phyloP scores from a whole-genome alignment of 2,329 filamentous ascomycete genomes.

The Didymella pomorum region DNA sequence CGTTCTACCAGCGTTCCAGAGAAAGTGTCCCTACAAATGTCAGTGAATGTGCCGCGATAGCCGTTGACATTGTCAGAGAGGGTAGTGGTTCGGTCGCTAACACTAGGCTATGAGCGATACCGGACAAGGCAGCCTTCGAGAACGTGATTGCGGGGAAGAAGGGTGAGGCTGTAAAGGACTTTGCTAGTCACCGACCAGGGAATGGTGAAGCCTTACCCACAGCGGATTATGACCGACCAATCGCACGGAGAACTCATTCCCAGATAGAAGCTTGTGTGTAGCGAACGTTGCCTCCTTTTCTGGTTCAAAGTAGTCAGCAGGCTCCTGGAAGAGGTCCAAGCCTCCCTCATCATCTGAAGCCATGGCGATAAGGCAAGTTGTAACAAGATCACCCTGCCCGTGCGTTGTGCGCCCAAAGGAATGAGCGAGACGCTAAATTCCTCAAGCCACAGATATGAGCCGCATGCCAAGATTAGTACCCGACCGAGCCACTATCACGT shows the following conservation, averaged over 20 bases:
- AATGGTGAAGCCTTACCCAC: slow-evolving; percentile 65
- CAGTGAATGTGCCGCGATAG: slow-evolving; percentile 23
- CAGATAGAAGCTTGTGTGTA: slow-evolving; percentile 73
- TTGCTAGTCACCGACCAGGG: slow-evolving; percentile 2
- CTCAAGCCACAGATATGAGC: slow-evolving; percentile 10
- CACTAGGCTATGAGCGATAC: not conserved
- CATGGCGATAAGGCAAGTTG: slow-evolving; percentile 26
- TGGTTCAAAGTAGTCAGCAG: slow-evolving; percentile 79
- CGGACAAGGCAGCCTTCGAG: slow-evolving; percentile 4
- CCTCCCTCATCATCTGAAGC: slow-evolving; percentile 45
- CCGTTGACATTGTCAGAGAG: not conserved
- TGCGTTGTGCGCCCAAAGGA: too few species aligned
- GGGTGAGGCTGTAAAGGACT: slow-evolving; percentile 4
- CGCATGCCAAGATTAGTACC: slow-evolving; percentile 16
- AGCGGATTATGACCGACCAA: slow-evolving; percentile 88
- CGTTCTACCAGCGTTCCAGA: slow-evolving; percentile 89
- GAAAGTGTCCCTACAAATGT: slow-evolving; percentile 70
- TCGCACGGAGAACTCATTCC: slow-evolving; percentile 71
- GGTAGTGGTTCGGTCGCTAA: not conserved
- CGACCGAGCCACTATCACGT: slow-evolving; percentile 15
- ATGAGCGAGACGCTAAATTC: slow-evolving; percentile 20
- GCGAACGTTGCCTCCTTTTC: slow-evolving; percentile 78
- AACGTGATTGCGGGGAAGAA: slow-evolving; percentile 3
- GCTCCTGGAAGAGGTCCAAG: slow-evolving; percentile 76
- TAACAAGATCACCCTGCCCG: too few species aligned